These are phyloP conservation scores for Phytophthora ramorum DNA, from an alignment of 352 stramenopile species.

Conservation along the genomic window DNA sequence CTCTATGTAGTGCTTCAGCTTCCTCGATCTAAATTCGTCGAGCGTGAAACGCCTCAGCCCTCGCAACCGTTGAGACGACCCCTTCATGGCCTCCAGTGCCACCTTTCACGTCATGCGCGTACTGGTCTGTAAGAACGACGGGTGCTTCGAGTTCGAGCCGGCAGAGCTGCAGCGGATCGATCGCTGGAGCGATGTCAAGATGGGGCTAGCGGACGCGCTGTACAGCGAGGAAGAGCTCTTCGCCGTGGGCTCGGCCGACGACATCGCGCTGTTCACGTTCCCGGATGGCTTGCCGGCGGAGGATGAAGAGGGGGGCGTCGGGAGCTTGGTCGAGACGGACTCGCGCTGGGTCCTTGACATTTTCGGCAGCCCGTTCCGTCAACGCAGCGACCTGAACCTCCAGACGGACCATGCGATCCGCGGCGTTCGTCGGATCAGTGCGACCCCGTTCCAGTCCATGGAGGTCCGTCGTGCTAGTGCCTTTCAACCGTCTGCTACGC, in stretches of 20 bases:
- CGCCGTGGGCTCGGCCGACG: constrained; percentile 53
- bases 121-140: constrained; percentile 84
- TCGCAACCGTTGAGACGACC: too few relatives aligned
- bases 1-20: too few relatives aligned
- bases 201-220: constrained; percentile 59
- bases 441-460: constrained; percentile 27
- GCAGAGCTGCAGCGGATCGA: constrained; percentile 38
- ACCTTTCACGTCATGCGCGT: constrained; percentile 49
- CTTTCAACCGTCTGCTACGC: constrained; percentile 8
- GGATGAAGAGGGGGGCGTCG: constrained; percentile 36
- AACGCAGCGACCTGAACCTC: constrained; percentile 54
- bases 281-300: constrained; percentile 42
- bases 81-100: neutral
- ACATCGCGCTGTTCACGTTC: constrained; percentile 71
- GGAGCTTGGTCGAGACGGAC: constrained; percentile 35
- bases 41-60: constrained; percentile 6
- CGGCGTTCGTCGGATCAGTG: constrained; percentile 40
- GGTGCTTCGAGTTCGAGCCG: constrained; percentile 72
- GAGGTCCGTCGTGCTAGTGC: constrained; percentile 37
- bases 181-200: constrained; percentile 61
- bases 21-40: constrained; percentile 2
- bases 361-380: constrained; percentile 63
- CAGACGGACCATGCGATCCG: constrained; percentile 68
- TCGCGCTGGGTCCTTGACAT: constrained; percentile 86
- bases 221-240: constrained; percentile 84